Evolutionary conservation across 331 rosid species (phyloP).

Genomic region (Malus hybrid): DNA sequence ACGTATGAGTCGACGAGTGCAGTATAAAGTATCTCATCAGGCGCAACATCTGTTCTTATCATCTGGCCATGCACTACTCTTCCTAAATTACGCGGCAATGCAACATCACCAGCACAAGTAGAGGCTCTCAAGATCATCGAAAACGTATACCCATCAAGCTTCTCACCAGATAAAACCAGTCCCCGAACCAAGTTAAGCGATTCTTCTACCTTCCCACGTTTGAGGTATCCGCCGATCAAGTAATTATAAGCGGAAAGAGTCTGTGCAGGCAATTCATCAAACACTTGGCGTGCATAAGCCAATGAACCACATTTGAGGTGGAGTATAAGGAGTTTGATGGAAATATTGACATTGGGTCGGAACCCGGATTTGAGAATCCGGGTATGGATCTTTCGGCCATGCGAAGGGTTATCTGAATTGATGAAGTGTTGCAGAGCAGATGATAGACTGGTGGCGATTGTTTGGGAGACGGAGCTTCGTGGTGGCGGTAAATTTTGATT

Average conservation of each 20-base stretch:
- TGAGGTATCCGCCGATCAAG: constrained; percentile 61
- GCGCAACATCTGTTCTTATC: constrained; percentile 28
- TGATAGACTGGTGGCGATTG: constrained; percentile 29
- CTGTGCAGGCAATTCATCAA: constrained; percentile 48
- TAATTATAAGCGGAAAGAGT: constrained; percentile 77
- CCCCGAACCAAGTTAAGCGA: constrained; percentile 41
- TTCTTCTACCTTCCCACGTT: constrained; percentile 45
- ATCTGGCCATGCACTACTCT: constrained; percentile 64
- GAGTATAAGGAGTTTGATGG: constrained; percentile 66
- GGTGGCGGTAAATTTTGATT: constrained; percentile 13
- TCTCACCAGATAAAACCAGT: constrained; percentile 48
- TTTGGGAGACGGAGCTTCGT: constrained; percentile 15
- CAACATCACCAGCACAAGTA: constrained; percentile 24
- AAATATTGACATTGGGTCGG: constrained; percentile 57
- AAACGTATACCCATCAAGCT: constrained; percentile 67
- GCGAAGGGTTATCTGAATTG: constrained; percentile 60
- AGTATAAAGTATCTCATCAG: constrained; percentile 73
- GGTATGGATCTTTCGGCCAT: constrained; percentile 67
- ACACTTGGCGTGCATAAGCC: constrained; percentile 64
- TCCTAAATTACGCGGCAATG: constrained; percentile 35
- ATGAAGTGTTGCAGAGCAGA: constrained; percentile 55
- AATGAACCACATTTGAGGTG: constrained; percentile 50
- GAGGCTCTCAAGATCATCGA: constrained; percentile 78
- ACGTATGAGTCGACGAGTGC: constrained; percentile 66
- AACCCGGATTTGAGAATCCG: constrained; percentile 76